Conservation (phyloP, 805 yeast species). For the Yamadazyma sp. region DNA sequence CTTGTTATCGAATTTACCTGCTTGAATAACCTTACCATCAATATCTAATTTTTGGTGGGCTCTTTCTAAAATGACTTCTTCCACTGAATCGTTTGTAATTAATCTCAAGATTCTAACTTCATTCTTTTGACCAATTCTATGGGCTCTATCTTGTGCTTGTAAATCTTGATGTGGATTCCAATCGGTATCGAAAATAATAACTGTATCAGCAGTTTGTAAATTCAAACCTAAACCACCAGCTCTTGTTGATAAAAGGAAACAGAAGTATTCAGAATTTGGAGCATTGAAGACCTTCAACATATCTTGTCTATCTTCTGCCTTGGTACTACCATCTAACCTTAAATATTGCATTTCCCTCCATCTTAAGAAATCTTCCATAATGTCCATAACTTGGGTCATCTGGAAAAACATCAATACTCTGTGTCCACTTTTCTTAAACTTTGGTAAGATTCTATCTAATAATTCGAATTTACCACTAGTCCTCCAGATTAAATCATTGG, state of each 20-base stretch:
- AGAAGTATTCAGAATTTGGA: constrained; percentile 72
- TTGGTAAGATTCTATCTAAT: constrained; percentile 71
- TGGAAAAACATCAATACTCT: constrained; percentile 80
- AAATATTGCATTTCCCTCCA: constrained; percentile 64
- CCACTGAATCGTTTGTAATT: constrained; percentile 79
- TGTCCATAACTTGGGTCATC: constrained; percentile 89
- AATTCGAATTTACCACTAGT: constrained; percentile 79
- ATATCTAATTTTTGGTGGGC: constrained; percentile 82
- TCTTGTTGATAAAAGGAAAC: constrained; percentile 76
- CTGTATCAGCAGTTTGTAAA: constrained; percentile 85
- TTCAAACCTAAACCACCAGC: constrained; percentile 89
- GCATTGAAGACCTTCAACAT: constrained; percentile 74
- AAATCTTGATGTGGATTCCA: constrained; percentile 93
- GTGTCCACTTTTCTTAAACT: constrained; percentile 71
- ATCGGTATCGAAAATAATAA: constrained; percentile 81
- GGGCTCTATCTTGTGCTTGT: constrained; percentile 89
- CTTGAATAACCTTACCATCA: constrained; percentile 87
- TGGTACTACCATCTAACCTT: constrained; percentile 80
- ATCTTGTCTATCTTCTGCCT: constrained; percentile 78
- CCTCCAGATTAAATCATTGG: constrained; percentile 71
- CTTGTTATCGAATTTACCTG: constrained; percentile 86
- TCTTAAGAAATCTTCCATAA: constrained; percentile 80
- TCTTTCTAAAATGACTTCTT: constrained; percentile 76
- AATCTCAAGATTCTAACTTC: constrained; percentile 80
- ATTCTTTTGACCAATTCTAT: constrained; percentile 85